Conservation (phyloP, 176 grass and related monocot genomes). For the Musa itinerans region DNA sequence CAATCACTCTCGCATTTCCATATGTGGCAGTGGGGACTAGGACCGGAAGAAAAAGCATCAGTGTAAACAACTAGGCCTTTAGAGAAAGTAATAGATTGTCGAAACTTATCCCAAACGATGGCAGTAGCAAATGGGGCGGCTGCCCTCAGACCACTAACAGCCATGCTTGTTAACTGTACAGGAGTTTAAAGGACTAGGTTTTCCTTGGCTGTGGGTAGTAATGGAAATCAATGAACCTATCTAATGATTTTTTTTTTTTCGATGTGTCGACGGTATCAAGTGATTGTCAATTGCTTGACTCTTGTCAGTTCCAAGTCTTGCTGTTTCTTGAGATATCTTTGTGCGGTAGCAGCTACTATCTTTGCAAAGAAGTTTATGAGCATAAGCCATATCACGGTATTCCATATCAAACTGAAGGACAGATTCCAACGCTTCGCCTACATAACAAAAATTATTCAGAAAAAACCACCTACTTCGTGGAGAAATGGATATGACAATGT, state of each 20-base stretch:
- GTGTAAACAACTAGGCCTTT: too few relatives aligned
- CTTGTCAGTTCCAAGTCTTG: slow-evolving; percentile 60
- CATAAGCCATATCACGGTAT: slow-evolving; percentile 80
- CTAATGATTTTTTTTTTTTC: background rate
- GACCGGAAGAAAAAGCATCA: too few relatives aligned
- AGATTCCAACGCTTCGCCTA: slow-evolving; percentile 74
- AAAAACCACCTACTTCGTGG: background rate
- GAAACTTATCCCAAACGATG: too few relatives aligned
- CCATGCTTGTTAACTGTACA: too few relatives aligned
- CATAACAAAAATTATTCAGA: slow-evolving; percentile 9
- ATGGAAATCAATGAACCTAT: too few relatives aligned
- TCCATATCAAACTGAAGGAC: slow-evolving; percentile 73
- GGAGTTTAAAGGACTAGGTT: too few relatives aligned
- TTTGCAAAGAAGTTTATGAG: slow-evolving; percentile 76
- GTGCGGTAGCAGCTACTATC: slow-evolving; percentile 88
- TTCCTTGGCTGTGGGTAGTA: too few relatives aligned
- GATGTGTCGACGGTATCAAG: background rate
- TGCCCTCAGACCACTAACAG: too few relatives aligned
- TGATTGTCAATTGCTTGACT: background rate
- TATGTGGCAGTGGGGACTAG: too few relatives aligned
- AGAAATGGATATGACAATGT: background rate
- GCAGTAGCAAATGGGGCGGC: too few relatives aligned
- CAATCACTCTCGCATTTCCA: too few relatives aligned
- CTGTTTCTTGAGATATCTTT: slow-evolving; percentile 59
- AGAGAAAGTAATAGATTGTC: too few relatives aligned